Base-by-base conservation (phyloP, 805 yeast species). In the Lachancea kluyveri region DNA sequence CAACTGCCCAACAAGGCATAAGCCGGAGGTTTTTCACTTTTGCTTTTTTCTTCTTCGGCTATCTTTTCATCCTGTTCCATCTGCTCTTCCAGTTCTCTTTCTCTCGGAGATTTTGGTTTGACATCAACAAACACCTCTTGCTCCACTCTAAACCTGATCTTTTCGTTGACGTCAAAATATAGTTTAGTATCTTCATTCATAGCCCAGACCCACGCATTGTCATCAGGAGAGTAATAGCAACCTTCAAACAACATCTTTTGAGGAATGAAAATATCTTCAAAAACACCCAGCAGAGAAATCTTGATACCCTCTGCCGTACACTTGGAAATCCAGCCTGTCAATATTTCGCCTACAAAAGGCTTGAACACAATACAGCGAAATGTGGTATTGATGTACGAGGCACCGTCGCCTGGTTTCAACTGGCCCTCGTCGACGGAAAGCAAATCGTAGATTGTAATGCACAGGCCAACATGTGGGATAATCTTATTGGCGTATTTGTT, bases 161-260 rank as follows among this genome's bases (percentile, higher is more conserved):
- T 85, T 54, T 92, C 98, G 58, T 88, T 86, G 20, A 85, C 67
- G 67, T 92, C 98, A 34, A 92, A 67, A 52, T 77, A 92, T 39
- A 92, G 66, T 42, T 79, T 78, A 2, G 80, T 77, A 3, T 78
- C 92, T 38, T 74, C 81, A 33, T 65, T 73, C 39, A 72, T 67
- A 33, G 75, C 72, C 98, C 98, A 92, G 24, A 88, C 78, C 98
- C 98, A 92, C 8, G 96, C 95, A 52, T 80, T 84, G 41, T 92
- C 98, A 24, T 70, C 76, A 1, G 81, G 54, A 19, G 69, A 66
- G 50, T 70, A 85, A 38, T 64, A 70, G 54, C 86, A 75, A 21
- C 72, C 72, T 50, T 88, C 96, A 53, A 92, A 92, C 26, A 92
- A 59, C 64, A 81, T 70, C 31, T 77, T 67, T 45, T 79, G 79